phyloP scores from a whole-genome alignment of 768 basidiomycete species.

The Russula vinacea region DNA sequence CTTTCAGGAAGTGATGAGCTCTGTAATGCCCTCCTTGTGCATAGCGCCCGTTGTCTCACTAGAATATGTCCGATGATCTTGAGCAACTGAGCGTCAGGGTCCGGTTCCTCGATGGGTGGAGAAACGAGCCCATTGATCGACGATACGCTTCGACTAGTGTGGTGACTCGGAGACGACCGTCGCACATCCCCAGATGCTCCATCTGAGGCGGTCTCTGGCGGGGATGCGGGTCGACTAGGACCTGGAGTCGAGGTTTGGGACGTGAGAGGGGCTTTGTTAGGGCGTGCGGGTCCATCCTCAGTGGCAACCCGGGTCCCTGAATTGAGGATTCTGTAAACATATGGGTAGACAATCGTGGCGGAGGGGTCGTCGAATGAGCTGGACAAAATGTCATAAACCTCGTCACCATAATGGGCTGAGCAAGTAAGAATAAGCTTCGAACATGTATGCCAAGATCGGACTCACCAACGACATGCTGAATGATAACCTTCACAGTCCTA shows the following conservation, averaged over 20 bases:
- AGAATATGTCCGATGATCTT: constrained; percentile 84
- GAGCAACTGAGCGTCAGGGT: constrained; percentile 80
- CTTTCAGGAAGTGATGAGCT: constrained; percentile 88
- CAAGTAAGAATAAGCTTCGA: constrained; percentile 27
- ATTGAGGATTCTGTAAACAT: constrained; percentile 89
- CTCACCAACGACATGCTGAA: constrained; percentile 95
- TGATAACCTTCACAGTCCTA: constrained; percentile 95
- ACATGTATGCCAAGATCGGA: constrained; percentile 27
- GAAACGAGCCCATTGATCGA: constrained; percentile 58
- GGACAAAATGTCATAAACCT: constrained; percentile 87
- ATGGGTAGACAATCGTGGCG: constrained; percentile 94
- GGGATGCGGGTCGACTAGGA: constrained; percentile 69
- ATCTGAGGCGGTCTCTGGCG: constrained; percentile 56
- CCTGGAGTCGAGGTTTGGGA: constrained; percentile 54
- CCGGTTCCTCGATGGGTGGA: constrained; percentile 70
- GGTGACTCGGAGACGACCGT: constrained; percentile 58
- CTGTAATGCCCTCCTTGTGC: constrained; percentile 93
- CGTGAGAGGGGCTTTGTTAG: constrained; percentile 37
- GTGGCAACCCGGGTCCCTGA: constrained; percentile 47
- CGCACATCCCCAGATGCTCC: constrained; percentile 44
- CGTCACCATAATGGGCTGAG: constrained; percentile 78
- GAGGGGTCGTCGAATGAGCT: constrained; percentile 94
- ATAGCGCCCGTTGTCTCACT: constrained; percentile 85
- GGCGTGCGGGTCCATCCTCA: constrained; percentile 38
- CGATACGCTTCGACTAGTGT: constrained; percentile 65